Evolutionary conservation across 2,329 filamentous ascomycete genomes (phyloP).

Genomic region (Apiospora saccharicola): DNA sequence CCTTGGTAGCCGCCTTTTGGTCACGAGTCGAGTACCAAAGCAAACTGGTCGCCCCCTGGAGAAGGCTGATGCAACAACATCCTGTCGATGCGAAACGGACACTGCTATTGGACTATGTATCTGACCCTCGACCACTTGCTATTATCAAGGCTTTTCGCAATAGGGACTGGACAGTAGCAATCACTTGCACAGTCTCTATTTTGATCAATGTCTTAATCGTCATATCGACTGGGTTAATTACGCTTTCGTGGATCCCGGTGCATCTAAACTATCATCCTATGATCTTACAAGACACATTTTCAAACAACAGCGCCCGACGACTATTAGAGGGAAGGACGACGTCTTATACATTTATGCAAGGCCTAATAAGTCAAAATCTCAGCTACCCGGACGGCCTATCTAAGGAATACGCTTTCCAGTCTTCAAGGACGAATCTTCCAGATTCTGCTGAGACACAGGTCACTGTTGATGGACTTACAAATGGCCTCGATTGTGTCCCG

Average conservation of each 20-base stretch:
- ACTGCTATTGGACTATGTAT: constrained; percentile 31
- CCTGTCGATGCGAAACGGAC: no score
- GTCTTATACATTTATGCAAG: constrained; percentile 7
- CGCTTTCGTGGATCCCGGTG: constrained; percentile 15
- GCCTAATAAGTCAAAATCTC: background rate
- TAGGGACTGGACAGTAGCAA: constrained; percentile 45
- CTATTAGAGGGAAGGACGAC: background rate
- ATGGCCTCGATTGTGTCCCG: constrained; percentile 14
- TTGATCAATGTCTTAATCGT: constrained; percentile 45
- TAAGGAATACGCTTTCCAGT: constrained; percentile 18
- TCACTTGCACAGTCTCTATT: constrained; percentile 37
- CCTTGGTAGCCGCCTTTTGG: no score
- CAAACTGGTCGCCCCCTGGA: no score
- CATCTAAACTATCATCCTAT: background rate
- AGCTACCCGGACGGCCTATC: constrained; percentile 10
- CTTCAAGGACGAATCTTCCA: background rate
- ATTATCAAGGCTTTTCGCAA: constrained; percentile 42
- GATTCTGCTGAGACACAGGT: background rate
- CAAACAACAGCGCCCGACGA: background rate
- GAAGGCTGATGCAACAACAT: no score
- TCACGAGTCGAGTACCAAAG: no score
- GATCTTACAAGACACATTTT: background rate
- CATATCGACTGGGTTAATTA: constrained; percentile 46
- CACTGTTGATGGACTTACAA: constrained; percentile 9
- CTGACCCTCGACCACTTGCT: constrained; percentile 40